phyloP scores from a whole-genome alignment of 805 yeast species.

The Kuraishia piskuri region DNA sequence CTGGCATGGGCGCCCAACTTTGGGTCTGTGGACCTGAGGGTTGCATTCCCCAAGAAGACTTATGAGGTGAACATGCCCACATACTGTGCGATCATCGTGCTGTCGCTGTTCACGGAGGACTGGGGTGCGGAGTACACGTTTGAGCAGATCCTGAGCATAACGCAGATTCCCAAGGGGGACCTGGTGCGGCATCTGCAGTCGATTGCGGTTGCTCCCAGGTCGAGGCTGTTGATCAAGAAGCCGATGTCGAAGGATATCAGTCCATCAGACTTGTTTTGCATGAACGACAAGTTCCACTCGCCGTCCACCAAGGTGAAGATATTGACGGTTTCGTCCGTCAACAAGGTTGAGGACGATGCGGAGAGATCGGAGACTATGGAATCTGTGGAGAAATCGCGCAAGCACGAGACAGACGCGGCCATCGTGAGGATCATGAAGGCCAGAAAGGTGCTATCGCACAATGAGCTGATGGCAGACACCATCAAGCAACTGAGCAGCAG shows the following conservation, averaged over 20 bases:
- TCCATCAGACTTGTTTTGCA: conserved; percentile 50
- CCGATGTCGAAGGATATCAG: conserved; percentile 72
- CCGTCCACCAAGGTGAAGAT: conserved; percentile 67
- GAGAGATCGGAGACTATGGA: conserved; percentile 47
- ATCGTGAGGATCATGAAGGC: conserved; percentile 84
- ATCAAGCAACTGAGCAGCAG: conserved; percentile 49
- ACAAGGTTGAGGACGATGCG: conserved; percentile 40
- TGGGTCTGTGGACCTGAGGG: conserved; percentile 75
- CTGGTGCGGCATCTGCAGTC: conserved; percentile 73
- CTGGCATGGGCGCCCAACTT: conserved; percentile 75
- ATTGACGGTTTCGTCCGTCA: conserved; percentile 48
- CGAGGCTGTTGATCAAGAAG: conserved; percentile 61
- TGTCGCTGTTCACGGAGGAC: conserved; percentile 55
- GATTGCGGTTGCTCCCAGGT: conserved; percentile 74
- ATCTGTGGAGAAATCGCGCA: conserved; percentile 54
- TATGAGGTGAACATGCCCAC: conserved; percentile 80
- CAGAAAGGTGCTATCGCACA: conserved; percentile 50
- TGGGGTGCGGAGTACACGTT: conserved; percentile 37
- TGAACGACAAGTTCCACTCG: conserved; percentile 63
- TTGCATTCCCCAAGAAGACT: conserved; percentile 55
- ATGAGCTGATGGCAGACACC: conserved; percentile 59
- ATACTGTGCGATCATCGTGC: conserved; percentile 68
- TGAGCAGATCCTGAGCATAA: conserved; percentile 52
- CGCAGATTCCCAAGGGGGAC: conserved; percentile 68
- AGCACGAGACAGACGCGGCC: conserved; percentile 72